Conservation (phyloP, 129 eudicot genomes). For the Daucus carota region DNA sequence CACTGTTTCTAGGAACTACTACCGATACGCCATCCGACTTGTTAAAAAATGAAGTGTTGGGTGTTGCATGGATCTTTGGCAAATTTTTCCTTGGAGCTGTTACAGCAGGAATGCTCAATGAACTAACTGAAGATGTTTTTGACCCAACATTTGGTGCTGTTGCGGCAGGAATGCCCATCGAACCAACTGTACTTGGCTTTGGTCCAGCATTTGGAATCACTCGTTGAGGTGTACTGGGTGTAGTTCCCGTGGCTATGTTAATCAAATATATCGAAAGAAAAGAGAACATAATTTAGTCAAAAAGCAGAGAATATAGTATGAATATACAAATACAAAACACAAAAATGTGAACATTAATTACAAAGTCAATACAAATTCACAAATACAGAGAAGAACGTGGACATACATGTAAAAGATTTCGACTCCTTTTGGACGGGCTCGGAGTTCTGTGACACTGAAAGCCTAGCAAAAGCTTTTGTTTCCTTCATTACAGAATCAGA, state of each 20-base stretch:
- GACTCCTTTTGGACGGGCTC: constrained; percentile 50
- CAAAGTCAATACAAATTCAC: neutral
- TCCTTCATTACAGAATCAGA: constrained; percentile 63
- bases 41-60: constrained; percentile 41
- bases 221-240: constrained; percentile 61
- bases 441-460: constrained; percentile 50
- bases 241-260: constrained; percentile 56
- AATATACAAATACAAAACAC: neutral
- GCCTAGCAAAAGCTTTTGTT: constrained; percentile 58
- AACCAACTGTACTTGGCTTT: constrained; percentile 34
- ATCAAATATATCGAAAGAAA: constrained; percentile 7
- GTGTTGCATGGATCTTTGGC: constrained; percentile 45
- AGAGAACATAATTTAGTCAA: neutral
- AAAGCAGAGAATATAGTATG: neutral
- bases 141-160: constrained; percentile 41
- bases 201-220: constrained; percentile 38
- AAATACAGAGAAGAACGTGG: neutral
- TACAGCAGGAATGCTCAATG: constrained; percentile 37
- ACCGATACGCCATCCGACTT: constrained; percentile 64
- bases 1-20: constrained; percentile 70
- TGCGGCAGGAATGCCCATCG: constrained; percentile 34
- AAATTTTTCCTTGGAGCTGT: constrained; percentile 45
- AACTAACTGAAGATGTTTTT: constrained; percentile 33
- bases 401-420: constrained; percentile 61
- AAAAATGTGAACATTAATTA: neutral